Conservation (phyloP, 306 rosid species). For the Ormosia semicastrata region DNA sequence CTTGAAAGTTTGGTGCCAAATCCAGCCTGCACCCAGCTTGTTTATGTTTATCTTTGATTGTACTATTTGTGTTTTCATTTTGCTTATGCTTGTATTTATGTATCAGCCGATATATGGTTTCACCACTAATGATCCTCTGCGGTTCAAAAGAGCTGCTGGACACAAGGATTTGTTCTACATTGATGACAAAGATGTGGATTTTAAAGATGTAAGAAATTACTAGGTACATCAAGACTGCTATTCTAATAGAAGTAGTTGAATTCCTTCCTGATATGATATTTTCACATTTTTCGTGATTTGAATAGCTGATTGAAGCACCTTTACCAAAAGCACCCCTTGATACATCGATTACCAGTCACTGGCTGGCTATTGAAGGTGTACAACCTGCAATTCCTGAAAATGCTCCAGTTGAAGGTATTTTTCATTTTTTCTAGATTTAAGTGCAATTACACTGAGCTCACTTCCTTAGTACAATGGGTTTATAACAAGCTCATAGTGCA, state of each 20-base stretch:
- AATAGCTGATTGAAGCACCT: conserved; percentile 71
- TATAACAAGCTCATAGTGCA: not conserved
- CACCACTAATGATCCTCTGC: conserved; percentile 65
- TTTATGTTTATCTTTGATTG: conserved; percentile 12
- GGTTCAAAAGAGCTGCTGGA: conserved; percentile 83
- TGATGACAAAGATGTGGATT: conserved; percentile 88
- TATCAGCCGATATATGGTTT: conserved; percentile 84
- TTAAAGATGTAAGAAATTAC: conserved; percentile 71
- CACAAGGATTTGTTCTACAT: conserved; percentile 88
- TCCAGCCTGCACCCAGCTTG: not conserved
- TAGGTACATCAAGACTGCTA: conserved; percentile 27
- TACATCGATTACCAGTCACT: conserved; percentile 67
- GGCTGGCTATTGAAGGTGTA: conserved; percentile 97
- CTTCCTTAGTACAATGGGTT: conserved; percentile 5
- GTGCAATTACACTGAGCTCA: conserved; percentile 15
- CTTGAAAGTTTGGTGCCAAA: not conserved
- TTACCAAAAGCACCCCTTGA: conserved; percentile 77
- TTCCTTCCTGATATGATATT: conserved; percentile 17
- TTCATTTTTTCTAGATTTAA: not conserved
- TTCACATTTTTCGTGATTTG: conserved; percentile 21
- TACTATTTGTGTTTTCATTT: conserved; percentile 21
- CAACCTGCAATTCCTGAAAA: conserved; percentile 90
- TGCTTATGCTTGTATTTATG: conserved; percentile 34
- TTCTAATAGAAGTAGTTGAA: conserved; percentile 12
- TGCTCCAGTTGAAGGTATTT: conserved; percentile 64